phyloP scores from a whole-genome alignment of 1,284 basidiomycete species.

The Ceratobasidium sp. region DNA sequence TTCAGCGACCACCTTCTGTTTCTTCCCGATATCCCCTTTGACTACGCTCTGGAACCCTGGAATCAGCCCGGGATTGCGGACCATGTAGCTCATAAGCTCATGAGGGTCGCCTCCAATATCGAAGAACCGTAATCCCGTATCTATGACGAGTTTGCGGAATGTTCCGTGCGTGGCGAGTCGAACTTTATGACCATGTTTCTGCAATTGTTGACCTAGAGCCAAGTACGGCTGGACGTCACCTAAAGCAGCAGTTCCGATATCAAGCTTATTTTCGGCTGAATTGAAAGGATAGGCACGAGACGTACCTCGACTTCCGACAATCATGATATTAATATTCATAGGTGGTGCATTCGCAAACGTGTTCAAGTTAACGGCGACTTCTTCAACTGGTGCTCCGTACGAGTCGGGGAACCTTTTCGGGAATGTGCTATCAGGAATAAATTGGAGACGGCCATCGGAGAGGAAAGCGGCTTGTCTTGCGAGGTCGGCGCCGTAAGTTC shows the following conservation, averaged over 20 bases:
- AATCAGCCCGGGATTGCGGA: conserved; percentile 68
- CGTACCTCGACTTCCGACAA: conserved; percentile 72
- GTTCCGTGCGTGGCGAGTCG: conserved; percentile 75
- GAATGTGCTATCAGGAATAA: not conserved
- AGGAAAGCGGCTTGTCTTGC: conserved; percentile 31
- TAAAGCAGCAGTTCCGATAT: conserved; percentile 52
- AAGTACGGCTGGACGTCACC: conserved; percentile 80
- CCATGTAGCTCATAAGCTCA: conserved; percentile 72
- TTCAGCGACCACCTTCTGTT: conserved; percentile 63
- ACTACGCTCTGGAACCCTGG: conserved; percentile 64
- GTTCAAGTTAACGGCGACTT: not conserved
- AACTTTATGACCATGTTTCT: conserved; percentile 70
- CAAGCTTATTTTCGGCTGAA: too few species aligned
- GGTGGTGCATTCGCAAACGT: conserved; percentile 56
- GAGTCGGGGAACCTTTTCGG: not conserved
- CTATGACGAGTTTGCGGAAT: conserved; percentile 69
- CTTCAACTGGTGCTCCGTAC: not conserved
- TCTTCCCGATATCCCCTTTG: conserved; percentile 65
- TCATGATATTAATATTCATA: conserved; percentile 73
- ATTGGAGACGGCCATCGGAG: conserved; percentile 22
- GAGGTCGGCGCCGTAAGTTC: too few species aligned
- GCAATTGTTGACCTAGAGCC: conserved; percentile 69
- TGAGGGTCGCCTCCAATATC: conserved; percentile 71
- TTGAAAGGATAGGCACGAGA: too few species aligned
- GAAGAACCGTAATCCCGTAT: conserved; percentile 68